Evolutionary conservation across 1,284 basidiomycete genomes (phyloP), one percentile per base, ranked within the genome.

Genomic region (Cutaneotrichosporon sp.): DNA sequence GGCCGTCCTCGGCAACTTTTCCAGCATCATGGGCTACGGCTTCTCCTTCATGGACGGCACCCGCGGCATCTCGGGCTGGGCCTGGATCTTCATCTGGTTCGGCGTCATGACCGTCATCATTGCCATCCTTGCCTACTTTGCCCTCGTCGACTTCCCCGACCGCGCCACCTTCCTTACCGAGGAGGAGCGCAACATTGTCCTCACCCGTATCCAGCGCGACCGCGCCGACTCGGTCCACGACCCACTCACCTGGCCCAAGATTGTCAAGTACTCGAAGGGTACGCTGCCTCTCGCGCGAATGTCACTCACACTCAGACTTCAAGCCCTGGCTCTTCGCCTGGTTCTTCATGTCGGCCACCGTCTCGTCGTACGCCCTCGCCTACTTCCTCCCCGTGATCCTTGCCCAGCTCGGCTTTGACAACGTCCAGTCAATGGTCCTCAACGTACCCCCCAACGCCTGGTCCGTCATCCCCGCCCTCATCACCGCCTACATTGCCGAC

Each of bases 321-420:
- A 81, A 81, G 72, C 64, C 81, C 13, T 82, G 81, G 81, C 60
- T 70, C 11, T 82, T 80, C 60, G 81, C 73, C 27, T 69, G 81
- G 59, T 71, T 79, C 67, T 80, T 82, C 70, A 67, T 72, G 52
- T 61, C 67, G 13, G 56, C 67, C 24, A 67, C 69, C 24, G 56
- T 63, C 33, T 63, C 60, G 24, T 60, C 58, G 9, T 69, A 62
- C 53, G 57, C 62, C 24, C 55, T 76, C 58, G 66, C 70, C 20
- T 78, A 76, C 74, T 82, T 82, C 76, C 69, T 81, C 3, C 80
- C 80, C 27, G 67, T 75, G 46, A 82, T 82, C 52, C 74, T 82
- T 60, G 63, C 3, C 73, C 24, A 74, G 16, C 72, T 79, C 42
- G 80, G 80, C 20, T 82, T 78, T 68, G 64, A 60, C 36, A 65